These are phyloP conservation scores for Aureobasidium lini DNA, from an alignment of 2,329 filamentous ascomycete species.

Conservation along the genomic window DNA sequence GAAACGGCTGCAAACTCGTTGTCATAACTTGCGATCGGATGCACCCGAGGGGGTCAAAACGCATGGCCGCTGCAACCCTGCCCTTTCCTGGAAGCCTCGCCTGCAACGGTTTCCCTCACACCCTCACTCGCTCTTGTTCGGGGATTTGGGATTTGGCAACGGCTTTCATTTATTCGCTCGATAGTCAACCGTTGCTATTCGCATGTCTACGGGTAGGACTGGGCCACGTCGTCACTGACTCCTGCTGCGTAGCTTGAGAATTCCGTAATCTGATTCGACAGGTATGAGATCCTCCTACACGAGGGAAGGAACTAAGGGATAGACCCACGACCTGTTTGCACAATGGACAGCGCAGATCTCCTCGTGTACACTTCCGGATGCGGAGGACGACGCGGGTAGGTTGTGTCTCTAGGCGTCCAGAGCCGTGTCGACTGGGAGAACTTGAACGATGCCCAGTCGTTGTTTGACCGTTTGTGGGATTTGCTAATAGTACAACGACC, in stretches of 20 bases:
- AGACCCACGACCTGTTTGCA: neutral
- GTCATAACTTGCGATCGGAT: neutral
- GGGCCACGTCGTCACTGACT: constrained; percentile 5
- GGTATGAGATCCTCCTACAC: neutral
- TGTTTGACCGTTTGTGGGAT: constrained; percentile 11
- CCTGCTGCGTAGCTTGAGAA: neutral
- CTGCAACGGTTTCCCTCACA: constrained; percentile 3
- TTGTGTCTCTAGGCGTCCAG: neutral
- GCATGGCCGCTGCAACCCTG: neutral
- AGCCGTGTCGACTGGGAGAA: neutral
- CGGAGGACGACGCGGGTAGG: neutral
- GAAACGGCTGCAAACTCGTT: neutral
- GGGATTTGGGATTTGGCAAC: constrained; percentile 6
- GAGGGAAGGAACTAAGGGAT: neutral
- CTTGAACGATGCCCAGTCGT: neutral
- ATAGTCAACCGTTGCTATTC: constrained; percentile 7
- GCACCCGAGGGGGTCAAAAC: neutral
- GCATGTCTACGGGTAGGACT: neutral
- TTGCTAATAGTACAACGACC: constrained; percentile 12
- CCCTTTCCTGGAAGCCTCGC: constrained; percentile 4
- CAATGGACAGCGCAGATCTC: neutral
- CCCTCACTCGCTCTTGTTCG: neutral
- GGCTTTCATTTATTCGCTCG: constrained; percentile 13
- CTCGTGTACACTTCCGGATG: neutral
- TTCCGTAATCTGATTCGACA: neutral